Conservation (phyloP, 495 filamentous ascomycete genomes). For the Xanthoparmelia taractica region DNA sequence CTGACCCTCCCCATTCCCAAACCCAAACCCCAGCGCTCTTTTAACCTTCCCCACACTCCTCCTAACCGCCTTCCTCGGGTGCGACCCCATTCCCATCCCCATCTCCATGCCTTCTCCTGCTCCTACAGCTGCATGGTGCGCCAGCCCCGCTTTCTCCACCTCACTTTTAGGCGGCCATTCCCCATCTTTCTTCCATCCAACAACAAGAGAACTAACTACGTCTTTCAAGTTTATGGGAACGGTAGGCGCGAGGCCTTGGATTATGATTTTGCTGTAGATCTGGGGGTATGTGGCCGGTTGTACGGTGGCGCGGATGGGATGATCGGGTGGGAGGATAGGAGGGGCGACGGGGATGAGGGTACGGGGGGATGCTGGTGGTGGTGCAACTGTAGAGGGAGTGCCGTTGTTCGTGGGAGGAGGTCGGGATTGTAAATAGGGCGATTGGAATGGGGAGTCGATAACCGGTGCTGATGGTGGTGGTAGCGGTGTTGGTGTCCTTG, state of each 20-base stretch:
- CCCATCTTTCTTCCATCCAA: slow-evolving; percentile 89
- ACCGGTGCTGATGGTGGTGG: too few species aligned
- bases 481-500: neutral
- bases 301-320: slow-evolving; percentile 67
- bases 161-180: slow-evolving; percentile 75
- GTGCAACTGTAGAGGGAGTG: slow-evolving; percentile 13
- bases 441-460: neutral
- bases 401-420: neutral
- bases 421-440: neutral
- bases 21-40: slow-evolving; percentile 19
- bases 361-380: slow-evolving; percentile 24
- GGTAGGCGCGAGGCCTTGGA: slow-evolving; percentile 66
- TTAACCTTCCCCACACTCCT: slow-evolving; percentile 21
- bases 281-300: slow-evolving; percentile 62
- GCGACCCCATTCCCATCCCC: slow-evolving; percentile 4
- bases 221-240: slow-evolving; percentile 82
- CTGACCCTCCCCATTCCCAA: slow-evolving; percentile 11
- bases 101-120: too few species aligned
- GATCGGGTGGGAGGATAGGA: slow-evolving; percentile 58
- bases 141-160: neutral
- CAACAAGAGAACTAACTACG: slow-evolving; percentile 71
- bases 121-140: neutral
- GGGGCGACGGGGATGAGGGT: slow-evolving; percentile 53
- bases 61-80: slow-evolving; percentile 15
- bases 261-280: slow-evolving; percentile 81